Evolutionary conservation across 75 land plant genomes (phyloP), one percentile per base, ranked within the genome.

Genomic region (Chamaecyparis obtusa): DNA sequence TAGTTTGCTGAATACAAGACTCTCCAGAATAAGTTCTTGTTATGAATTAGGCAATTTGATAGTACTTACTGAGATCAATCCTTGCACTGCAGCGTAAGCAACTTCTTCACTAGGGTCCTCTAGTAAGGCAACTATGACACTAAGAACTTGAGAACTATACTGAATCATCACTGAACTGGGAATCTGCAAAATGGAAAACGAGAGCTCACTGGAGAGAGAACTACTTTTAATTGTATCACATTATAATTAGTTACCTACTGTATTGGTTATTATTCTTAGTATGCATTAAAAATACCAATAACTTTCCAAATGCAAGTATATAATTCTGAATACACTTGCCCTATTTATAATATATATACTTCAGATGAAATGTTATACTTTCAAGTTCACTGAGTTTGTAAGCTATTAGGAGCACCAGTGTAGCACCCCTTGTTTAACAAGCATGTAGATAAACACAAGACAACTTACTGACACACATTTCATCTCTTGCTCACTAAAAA

Each of bases 61-160:
- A n/a, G 8, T 44, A n/a, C 89, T 91, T 81, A 98, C 99, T 88
- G 75, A 89, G 41, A 90, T 90, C 67, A 96, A 87, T 86, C 99
- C 96, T 60, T 92, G 91, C 3, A 96, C 96, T 27, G 96, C 99
- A 78, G 97, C 93, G 44, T 91, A 88, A 82, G 98, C 94, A 87
- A 98, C 99, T 64, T 91, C 89, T 89, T 95, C 98, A 86, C 94
- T 98, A 81, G 86, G 67, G 91, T 97, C 99, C 78, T 95, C 99
- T 86, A 97, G 93, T 85, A 97, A 85, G 75, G 99, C 97, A 44
- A 94, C 89, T 85, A 97, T 95, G 8, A 96, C 99, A 80, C 95
- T 91, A 43, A 98, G 91, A 84, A 98, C 94, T 89, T 98, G 99
- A 85, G 94, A 86, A 51, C 94, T 89, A 83, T 97, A 96, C 72